Percentiles rank a stretch among this genome's conserved stretches.
Evolutionary conservation across 1,139 yeast genomes (phyloP).

Genomic region (Suhomyces chickasaworum): DNA sequence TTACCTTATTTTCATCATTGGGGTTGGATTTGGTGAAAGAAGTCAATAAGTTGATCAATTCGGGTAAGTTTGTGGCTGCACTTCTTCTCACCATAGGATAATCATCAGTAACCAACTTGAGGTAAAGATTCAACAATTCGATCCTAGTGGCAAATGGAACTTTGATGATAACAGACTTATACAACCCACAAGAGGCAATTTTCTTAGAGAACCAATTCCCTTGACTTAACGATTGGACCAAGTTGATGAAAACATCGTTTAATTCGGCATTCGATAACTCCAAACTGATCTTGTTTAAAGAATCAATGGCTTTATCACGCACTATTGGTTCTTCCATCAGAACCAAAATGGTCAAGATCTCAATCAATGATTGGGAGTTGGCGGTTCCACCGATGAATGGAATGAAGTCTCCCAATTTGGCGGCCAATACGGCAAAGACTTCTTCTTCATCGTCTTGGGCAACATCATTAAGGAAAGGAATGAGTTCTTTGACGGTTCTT

Average conservation of each 20-base stretch:
- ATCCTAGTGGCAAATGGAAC: slow-evolving; percentile 58
- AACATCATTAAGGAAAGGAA: slow-evolving; percentile 84
- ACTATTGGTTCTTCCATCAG: slow-evolving; percentile 98
- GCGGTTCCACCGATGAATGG: slow-evolving; percentile 86
- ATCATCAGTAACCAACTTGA: slow-evolving; percentile 80
- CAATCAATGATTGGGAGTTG: slow-evolving; percentile 73
- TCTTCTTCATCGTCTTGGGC: slow-evolving; percentile 98
- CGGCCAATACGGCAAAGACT: slow-evolving; percentile 90
- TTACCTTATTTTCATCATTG: slow-evolving; percentile 30
- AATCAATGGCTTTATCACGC: slow-evolving; percentile 89
- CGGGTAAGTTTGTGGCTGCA: slow-evolving; percentile 84
- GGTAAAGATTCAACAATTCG: slow-evolving; percentile 65
- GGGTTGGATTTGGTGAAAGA: slow-evolving; percentile 29
- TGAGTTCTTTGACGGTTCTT: slow-evolving; percentile 82
- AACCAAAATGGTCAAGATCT: slow-evolving; percentile 85
- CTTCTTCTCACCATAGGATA: slow-evolving; percentile 98
- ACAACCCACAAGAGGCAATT: slow-evolving; percentile 90
- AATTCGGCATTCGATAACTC: slow-evolving; percentile 70
- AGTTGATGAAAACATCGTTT: slow-evolving; percentile 66
- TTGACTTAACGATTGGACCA: slow-evolving; percentile 74
- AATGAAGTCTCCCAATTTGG: slow-evolving; percentile 83
- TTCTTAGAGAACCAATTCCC: slow-evolving; percentile 96
- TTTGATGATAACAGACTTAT: slow-evolving; percentile 66
- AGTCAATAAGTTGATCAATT: slow-evolving; percentile 61
- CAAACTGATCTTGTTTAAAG: slow-evolving; percentile 70